A percentile compares a stretch with the other conserved stretches of the same genome.
These are phyloP conservation scores for Suillus cothurnatus DNA, from an alignment of 768 basidiomycete species.

Conservation along the genomic window DNA sequence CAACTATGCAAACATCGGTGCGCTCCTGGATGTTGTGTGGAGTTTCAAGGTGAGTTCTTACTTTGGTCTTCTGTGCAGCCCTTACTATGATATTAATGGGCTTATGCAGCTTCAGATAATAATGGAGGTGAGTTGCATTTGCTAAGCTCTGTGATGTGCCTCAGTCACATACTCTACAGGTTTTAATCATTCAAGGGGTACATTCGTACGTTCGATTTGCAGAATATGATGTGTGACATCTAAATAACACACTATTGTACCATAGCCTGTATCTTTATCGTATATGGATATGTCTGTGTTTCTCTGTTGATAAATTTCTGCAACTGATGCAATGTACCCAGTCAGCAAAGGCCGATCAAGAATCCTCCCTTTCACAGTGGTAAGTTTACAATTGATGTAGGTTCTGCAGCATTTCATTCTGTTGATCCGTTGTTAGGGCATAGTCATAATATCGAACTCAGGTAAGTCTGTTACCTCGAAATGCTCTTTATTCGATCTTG, in stretches of 20 bases:
- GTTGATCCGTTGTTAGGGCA: not conserved
- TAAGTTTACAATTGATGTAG: not conserved
- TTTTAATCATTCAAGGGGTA: not conserved
- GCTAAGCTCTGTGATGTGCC: not conserved
- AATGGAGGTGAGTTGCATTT: not conserved
- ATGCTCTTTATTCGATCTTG: not conserved
- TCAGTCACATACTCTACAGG: not conserved
- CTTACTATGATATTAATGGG: not conserved
- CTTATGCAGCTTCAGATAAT: not conserved
- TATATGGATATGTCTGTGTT: conserved; percentile 7
- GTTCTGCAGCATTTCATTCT: not conserved
- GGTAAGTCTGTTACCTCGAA: not conserved
- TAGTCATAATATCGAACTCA: not conserved
- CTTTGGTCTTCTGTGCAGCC: too few relatives aligned
- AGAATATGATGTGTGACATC: not conserved
- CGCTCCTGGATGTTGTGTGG: conserved; percentile 34
- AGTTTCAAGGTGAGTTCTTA: not conserved
- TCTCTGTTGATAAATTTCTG: not conserved
- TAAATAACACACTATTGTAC: not conserved
- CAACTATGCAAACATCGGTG: conserved; percentile 33
- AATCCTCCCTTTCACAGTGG: not conserved
- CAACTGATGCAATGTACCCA: not conserved
- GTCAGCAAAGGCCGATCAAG: conserved; percentile 1
- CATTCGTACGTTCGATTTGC: not conserved
- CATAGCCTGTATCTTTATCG: conserved; percentile 3